phyloP scores from a whole-genome alignment of 2,329 filamentous ascomycete genomes.

The Calonectria multiphialidica region DNA sequence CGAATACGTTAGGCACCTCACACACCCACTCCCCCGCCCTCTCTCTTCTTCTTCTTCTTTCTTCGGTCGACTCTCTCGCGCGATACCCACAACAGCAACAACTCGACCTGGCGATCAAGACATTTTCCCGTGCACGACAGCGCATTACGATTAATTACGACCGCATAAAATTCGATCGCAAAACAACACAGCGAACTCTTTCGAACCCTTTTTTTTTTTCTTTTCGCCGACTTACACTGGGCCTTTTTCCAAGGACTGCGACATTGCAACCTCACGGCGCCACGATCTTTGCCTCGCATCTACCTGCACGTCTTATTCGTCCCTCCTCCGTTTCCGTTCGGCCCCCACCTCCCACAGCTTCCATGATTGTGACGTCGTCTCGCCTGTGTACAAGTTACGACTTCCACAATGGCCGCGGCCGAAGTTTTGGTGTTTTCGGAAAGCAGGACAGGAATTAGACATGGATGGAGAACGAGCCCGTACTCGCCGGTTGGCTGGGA shows the following conservation, averaged over 20 bases:
- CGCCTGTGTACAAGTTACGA: slow-evolving; percentile 57
- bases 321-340: slow-evolving; percentile 24
- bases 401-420: slow-evolving; percentile 67
- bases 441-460: slow-evolving; percentile 56
- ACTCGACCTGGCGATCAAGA: slow-evolving; percentile 5
- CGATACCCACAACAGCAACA: not conserved
- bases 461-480: slow-evolving; percentile 51
- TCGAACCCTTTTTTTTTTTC: slow-evolving; percentile 13
- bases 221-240: slow-evolving; percentile 34
- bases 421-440: slow-evolving; percentile 58
- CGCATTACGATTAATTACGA: slow-evolving; percentile 32
- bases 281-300: slow-evolving; percentile 19
- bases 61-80: slow-evolving; percentile 5
- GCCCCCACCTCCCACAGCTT: slow-evolving; percentile 50
- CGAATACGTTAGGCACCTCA: no score
- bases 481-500: slow-evolving; percentile 45
- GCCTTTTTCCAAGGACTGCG: slow-evolving; percentile 8
- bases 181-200: slow-evolving; percentile 6
- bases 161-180: slow-evolving; percentile 18
- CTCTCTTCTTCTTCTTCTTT: slow-evolving; percentile 15
- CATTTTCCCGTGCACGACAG: slow-evolving; percentile 24
- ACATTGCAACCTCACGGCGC: slow-evolving; percentile 24
- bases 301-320: slow-evolving; percentile 27
- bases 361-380: slow-evolving; percentile 64
- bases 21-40: slow-evolving; percentile 27